Evolutionary conservation across 257 asterid species (phyloP).

Genomic region (Mitragyna speciosa): DNA sequence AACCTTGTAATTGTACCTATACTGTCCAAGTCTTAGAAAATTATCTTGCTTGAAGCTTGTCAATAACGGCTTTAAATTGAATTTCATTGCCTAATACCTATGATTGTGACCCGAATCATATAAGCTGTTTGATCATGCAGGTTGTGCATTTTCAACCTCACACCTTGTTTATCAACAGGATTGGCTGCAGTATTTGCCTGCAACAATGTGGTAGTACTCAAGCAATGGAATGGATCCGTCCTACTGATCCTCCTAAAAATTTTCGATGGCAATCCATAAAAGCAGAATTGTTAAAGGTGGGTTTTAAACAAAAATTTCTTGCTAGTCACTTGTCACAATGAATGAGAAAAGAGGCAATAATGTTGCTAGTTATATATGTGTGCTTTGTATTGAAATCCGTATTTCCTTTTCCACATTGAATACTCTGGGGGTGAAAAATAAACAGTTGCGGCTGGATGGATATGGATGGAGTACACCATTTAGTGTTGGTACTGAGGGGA

Average conservation of each 20-base stretch:
- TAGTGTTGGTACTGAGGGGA: conserved; percentile 69
- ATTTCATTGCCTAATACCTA: background rate
- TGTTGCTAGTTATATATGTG: conserved; percentile 10
- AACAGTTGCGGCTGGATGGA: conserved; percentile 79
- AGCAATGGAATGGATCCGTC: conserved; percentile 70
- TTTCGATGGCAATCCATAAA: conserved; percentile 77
- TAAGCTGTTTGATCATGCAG: conserved; percentile 41
- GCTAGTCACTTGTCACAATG: background rate
- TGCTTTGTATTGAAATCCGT: background rate
- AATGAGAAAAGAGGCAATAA: background rate
- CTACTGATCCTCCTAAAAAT: conserved; percentile 77
- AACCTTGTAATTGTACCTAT: background rate
- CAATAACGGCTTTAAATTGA: background rate
- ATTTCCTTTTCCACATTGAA: background rate
- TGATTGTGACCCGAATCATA: conserved; percentile 10
- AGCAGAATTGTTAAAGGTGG: conserved; percentile 80
- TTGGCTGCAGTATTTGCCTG: conserved; percentile 72
- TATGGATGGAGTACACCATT: conserved; percentile 89
- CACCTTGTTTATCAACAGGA: conserved; percentile 74
- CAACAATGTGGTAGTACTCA: conserved; percentile 75
- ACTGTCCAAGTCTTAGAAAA: background rate
- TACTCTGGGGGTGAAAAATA: background rate
- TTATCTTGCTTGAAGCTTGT: background rate
- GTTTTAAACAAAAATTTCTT: conserved; percentile 28
- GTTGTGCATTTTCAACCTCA: conserved; percentile 97